Conservation (phyloP, 208 protist species). For the Balamuthia mandrillaris region DNA sequence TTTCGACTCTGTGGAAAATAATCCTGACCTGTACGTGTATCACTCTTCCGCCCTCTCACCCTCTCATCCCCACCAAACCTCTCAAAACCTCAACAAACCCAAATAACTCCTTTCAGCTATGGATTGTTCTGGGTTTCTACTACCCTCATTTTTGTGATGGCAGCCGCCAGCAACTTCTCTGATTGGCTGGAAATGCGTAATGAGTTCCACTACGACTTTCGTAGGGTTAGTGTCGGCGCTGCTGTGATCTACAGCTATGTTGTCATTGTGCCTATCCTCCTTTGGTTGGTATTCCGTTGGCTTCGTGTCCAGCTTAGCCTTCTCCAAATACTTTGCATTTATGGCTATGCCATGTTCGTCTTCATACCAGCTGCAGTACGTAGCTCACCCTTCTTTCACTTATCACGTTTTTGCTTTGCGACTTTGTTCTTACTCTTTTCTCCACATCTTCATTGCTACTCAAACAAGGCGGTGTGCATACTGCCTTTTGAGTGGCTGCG, state of each 20-base stretch:
- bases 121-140: constrained; percentile 35
- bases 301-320: not conserved
- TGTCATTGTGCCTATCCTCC: not conserved
- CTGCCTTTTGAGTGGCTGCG: not conserved
- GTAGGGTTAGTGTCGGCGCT: constrained; percentile 4
- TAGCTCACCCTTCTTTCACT: not conserved
- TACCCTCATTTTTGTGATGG: constrained; percentile 34
- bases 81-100: not conserved
- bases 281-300: constrained; percentile 17
- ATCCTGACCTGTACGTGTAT: constrained; percentile 32
- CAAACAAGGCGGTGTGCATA: not conserved
- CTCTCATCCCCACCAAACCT: not conserved
- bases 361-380: constrained; percentile 25
- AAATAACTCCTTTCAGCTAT: not conserved
- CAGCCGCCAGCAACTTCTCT: constrained; percentile 33
- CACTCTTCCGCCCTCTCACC: not conserved
- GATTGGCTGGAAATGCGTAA: not conserved
- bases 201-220: constrained; percentile 9
- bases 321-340: constrained; percentile 31
- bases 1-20: constrained; percentile 9
- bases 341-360: constrained; percentile 38
- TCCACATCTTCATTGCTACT: no score
- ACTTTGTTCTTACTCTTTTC: not conserved
- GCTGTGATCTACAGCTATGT: constrained; percentile 20
- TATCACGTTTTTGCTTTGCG: not conserved